phyloP scores from a whole-genome alignment of 177 flowering plant genomes.

The Telopea speciosissima region DNA sequence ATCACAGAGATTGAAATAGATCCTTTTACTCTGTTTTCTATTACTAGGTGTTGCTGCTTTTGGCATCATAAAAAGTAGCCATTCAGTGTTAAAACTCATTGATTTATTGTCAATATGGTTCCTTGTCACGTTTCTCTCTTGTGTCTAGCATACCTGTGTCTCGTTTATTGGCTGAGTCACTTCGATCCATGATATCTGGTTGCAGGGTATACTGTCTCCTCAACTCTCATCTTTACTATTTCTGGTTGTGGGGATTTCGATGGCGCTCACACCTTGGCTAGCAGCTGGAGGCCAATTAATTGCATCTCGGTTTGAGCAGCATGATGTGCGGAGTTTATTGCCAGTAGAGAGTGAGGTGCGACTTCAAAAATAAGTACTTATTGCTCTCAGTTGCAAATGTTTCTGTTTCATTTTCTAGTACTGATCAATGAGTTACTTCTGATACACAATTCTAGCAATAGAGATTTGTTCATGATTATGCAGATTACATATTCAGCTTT shows the following conservation, averaged over 20 bases:
- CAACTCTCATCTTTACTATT: constrained; percentile 92
- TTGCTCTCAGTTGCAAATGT: not conserved
- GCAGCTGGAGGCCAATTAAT: constrained; percentile 99
- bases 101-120: not conserved
- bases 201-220: constrained; percentile 93
- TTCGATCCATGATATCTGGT: constrained; percentile 4
- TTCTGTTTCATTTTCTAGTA: not conserved
- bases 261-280: constrained; percentile 97
- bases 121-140: not conserved
- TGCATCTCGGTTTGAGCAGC: constrained; percentile 95
- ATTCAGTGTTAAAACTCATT: not conserved
- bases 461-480: not conserved
- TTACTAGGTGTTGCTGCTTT: no score
- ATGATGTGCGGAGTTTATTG: constrained; percentile 90
- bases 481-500: not conserved
- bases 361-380: constrained; percentile 3
- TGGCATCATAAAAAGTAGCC: no score
- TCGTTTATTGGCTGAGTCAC: not conserved
- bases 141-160: not conserved
- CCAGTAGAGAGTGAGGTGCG: constrained; percentile 98
- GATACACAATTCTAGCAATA: not conserved
- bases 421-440: not conserved
- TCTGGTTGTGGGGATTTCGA: constrained; percentile 97
- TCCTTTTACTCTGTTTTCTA: not conserved
- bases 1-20: not conserved